Evolutionary conservation across 306 rosid genomes (phyloP).

Genomic region (Bauhinia variegata): DNA sequence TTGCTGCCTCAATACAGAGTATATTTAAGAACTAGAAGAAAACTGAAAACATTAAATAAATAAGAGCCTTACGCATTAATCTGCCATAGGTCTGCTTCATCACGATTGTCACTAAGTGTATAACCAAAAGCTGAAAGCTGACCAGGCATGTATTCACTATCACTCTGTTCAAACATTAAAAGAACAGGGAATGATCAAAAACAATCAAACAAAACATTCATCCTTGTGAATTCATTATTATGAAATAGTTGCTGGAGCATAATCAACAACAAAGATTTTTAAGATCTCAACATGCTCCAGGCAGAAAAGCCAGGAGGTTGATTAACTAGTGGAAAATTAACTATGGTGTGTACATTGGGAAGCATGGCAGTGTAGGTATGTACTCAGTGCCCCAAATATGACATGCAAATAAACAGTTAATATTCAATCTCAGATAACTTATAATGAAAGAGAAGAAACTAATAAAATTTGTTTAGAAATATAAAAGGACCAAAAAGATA

Average conservation of each 20-base stretch:
- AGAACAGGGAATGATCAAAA: conserved; percentile 11
- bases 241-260: not conserved
- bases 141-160: conserved; percentile 97
- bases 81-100: conserved; percentile 94
- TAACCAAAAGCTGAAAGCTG: conserved; percentile 95
- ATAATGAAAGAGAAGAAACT: not conserved
- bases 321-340: not conserved
- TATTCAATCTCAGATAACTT: not conserved
- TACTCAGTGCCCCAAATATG: too few relatives aligned
- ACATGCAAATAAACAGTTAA: not conserved
- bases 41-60: not conserved
- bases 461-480: too few relatives aligned
- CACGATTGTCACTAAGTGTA: conserved; percentile 74
- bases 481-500: too few relatives aligned
- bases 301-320: not conserved
- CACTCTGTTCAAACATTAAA: conserved; percentile 63
- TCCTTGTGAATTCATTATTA: not conserved
- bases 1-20: not conserved
- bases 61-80: conserved; percentile 73
- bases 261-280: not conserved
- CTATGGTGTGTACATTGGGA: not conserved
- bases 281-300: not conserved
- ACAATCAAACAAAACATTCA: not conserved
- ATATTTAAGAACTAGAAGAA: not conserved
- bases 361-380: too few relatives aligned